Percentiles rank a stretch among this genome's conserved stretches.
Conservation (phyloP, 2,329 filamentous ascomycete species). For the Fonsecaea erecta region DNA sequence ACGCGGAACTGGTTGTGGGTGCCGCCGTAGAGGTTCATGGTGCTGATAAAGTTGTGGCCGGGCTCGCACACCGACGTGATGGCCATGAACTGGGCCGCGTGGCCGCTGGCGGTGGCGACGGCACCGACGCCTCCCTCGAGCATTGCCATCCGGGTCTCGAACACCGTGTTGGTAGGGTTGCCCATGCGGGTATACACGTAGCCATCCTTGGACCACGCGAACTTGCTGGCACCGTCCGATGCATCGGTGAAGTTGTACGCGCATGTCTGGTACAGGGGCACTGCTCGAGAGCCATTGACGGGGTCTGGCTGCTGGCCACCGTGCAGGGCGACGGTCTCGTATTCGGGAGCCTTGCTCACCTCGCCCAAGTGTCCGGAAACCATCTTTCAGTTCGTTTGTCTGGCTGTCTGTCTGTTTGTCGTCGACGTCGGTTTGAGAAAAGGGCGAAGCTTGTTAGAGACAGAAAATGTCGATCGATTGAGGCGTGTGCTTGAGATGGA, state of each 20-base stretch:
- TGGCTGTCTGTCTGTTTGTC: not conserved
- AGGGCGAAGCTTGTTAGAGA: no score
- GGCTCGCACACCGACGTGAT: constrained; percentile 75
- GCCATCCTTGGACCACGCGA: constrained; percentile 92
- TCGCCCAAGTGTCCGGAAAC: constrained; percentile 40
- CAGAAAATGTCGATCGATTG: no score
- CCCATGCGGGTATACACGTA: constrained; percentile 97
- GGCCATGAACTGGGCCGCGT: constrained; percentile 85
- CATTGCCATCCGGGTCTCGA: constrained; percentile 68
- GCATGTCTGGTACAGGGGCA: constrained; percentile 93
- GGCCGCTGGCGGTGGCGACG: constrained; percentile 71
- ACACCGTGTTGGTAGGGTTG: constrained; percentile 93
- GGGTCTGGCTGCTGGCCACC: constrained; percentile 81
- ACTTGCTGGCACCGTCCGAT: constrained; percentile 89
- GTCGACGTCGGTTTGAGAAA: no score
- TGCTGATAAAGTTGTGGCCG: constrained; percentile 87
- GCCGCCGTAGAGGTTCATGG: constrained; percentile 83
- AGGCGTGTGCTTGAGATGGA: no score
- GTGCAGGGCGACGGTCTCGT: constrained; percentile 85
- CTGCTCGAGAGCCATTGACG: constrained; percentile 81
- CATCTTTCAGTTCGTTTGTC: constrained; percentile 39
- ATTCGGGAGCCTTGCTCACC: constrained; percentile 53
- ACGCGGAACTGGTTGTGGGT: constrained; percentile 95
- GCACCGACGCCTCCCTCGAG: constrained; percentile 72
- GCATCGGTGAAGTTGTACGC: constrained; percentile 95